phyloP scores from a whole-genome alignment of 73 alveolate genomes.

The Paramecium biaurelia region DNA sequence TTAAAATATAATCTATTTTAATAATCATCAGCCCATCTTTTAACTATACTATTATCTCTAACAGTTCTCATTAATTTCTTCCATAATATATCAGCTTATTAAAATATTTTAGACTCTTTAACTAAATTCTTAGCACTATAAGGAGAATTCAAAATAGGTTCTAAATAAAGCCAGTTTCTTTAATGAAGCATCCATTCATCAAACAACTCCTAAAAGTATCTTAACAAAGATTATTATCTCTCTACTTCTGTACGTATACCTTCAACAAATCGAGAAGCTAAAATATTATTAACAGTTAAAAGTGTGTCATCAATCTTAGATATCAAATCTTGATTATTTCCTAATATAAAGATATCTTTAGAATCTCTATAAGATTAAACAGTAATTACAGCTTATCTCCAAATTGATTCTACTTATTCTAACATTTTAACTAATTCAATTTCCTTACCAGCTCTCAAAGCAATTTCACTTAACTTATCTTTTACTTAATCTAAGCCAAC shows the following conservation, averaged over 20 bases:
- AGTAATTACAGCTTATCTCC: constrained; percentile 56
- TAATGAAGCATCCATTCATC: constrained; percentile 76
- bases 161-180: constrained; percentile 83
- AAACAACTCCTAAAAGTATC: constrained; percentile 59
- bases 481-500: constrained; percentile 48
- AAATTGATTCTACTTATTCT: constrained; percentile 61
- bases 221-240: constrained; percentile 24
- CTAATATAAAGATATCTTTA: constrained; percentile 52
- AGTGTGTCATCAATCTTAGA: constrained; percentile 67
- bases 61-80: constrained; percentile 79
- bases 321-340: constrained; percentile 60
- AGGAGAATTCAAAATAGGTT: constrained; percentile 82
- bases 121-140: constrained; percentile 90
- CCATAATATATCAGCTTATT: constrained; percentile 80
- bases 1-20: constrained; percentile 70
- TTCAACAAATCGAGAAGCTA: constrained; percentile 68
- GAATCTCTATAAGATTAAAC: constrained; percentile 60
- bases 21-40: constrained; percentile 74
- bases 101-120: constrained; percentile 77
- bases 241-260: constrained; percentile 59
- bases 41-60: constrained; percentile 71
- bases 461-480: constrained; percentile 66
- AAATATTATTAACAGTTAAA: constrained; percentile 62
- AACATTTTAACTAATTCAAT: constrained; percentile 63
- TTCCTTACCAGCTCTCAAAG: constrained; percentile 66